Evolutionary conservation across 495 filamentous ascomycete species (phyloP).

Genomic region (Immersiella caudata): DNA sequence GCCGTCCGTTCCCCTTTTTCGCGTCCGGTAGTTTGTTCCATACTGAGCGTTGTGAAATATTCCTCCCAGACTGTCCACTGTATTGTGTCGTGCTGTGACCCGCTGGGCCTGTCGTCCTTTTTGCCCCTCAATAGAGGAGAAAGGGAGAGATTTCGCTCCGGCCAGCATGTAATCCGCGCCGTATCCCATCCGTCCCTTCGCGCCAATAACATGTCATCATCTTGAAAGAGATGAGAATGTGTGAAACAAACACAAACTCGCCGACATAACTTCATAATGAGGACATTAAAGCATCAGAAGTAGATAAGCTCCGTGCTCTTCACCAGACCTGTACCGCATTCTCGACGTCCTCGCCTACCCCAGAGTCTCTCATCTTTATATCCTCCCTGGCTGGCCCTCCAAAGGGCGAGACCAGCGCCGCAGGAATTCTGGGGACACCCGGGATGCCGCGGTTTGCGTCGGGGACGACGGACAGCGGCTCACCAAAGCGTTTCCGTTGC

Average conservation of each 20-base stretch:
- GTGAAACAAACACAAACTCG: not conserved
- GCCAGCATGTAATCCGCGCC: not conserved
- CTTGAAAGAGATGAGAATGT: not conserved
- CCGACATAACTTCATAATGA: not conserved
- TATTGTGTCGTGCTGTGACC: not conserved
- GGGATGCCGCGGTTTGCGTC: constrained; percentile 46
- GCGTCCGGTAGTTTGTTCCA: not conserved
- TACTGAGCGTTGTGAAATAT: not conserved
- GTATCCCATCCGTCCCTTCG: not conserved
- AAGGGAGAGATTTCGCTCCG: not conserved
- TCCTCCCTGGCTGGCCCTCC: not conserved
- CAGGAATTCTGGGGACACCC: constrained; percentile 34
- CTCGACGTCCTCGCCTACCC: constrained; percentile 13
- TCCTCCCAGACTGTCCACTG: not conserved
- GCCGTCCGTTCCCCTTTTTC: not conserved
- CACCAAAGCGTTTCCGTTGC: constrained; percentile 19
- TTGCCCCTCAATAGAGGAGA: no score
- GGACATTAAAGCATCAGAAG: not conserved
- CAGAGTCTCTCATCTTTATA: constrained; percentile 13
- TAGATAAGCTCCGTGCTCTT: not conserved
- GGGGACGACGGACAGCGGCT: constrained; percentile 36
- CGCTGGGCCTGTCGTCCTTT: not conserved
- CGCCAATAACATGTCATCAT: not conserved
- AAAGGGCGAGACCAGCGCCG: not conserved
- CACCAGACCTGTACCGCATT: not conserved